Conservation (phyloP, 306 rosid species). For the Quercus suber region DNA sequence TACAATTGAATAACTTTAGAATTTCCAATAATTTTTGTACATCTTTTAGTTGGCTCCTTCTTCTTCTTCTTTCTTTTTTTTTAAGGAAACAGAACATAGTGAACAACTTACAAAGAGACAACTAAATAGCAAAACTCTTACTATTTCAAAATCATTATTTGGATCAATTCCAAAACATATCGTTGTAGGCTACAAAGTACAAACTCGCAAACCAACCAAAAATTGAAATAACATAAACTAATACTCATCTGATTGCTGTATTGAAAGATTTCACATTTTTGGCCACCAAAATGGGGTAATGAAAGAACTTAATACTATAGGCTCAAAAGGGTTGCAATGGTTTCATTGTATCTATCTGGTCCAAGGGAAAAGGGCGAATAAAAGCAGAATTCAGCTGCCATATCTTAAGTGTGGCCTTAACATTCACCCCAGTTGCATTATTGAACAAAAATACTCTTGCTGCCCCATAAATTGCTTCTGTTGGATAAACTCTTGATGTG, state of each 20-base stretch:
- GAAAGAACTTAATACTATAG: background rate
- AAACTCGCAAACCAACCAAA: background rate
- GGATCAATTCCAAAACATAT: background rate
- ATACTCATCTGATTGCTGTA: background rate
- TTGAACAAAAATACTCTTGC: slow-evolving; percentile 75
- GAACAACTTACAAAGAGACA: background rate
- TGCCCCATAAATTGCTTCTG: slow-evolving; percentile 78
- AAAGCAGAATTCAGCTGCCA: slow-evolving; percentile 78
- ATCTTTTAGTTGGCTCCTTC: no score
- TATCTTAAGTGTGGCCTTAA: slow-evolving; percentile 62
- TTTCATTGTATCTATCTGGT: slow-evolving; percentile 18
- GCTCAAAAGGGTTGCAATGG: background rate
- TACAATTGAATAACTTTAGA: no score
- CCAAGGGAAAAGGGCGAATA: slow-evolving; percentile 64
- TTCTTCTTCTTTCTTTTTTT: no score
- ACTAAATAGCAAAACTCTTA: background rate
- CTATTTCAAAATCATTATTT: background rate
- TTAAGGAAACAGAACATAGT: background rate
- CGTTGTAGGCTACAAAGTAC: background rate
- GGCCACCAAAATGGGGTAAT: background rate
- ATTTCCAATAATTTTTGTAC: no score
- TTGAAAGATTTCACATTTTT: background rate
- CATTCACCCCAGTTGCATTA: slow-evolving; percentile 63
- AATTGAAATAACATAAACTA: background rate
- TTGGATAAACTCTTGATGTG: slow-evolving; percentile 77